Evolutionary conservation across 352 stramenopile genomes (phyloP).

Genomic region (Thalassiosira ordinaria): DNA sequence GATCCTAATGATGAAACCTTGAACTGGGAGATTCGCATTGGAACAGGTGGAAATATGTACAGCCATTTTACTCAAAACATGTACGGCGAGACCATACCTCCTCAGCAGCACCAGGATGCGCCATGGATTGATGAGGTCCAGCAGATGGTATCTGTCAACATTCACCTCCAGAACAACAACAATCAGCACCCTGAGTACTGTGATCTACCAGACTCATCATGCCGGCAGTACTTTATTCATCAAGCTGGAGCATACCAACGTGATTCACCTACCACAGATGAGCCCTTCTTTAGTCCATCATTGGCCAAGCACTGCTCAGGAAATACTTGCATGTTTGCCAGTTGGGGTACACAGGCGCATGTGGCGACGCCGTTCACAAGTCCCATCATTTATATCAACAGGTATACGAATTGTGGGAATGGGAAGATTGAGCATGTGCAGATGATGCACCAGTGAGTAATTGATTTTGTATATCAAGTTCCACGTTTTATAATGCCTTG

Average conservation of each 20-base stretch:
- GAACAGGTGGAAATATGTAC: constrained; percentile 56
- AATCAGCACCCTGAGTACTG: too few relatives aligned
- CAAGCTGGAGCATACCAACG: constrained; percentile 42
- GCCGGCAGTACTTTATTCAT: constrained; percentile 65
- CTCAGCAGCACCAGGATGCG: constrained; percentile 24
- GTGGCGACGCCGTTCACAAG: constrained; percentile 25
- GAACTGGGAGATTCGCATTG: constrained; percentile 43
- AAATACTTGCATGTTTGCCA: constrained; percentile 35
- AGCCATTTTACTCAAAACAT: constrained; percentile 4
- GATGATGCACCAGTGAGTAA: constrained; percentile 19
- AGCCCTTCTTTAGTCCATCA: constrained; percentile 6
- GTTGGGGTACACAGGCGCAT: constrained; percentile 47
- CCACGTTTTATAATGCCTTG: too few relatives aligned
- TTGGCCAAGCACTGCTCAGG: constrained; percentile 19
- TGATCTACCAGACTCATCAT: too few relatives aligned
- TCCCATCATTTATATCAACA: constrained; percentile 45
- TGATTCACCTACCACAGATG: constrained; percentile 13
- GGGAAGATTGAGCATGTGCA: constrained; percentile 50
- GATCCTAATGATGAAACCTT: background rate
- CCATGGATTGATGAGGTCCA: constrained; percentile 53
- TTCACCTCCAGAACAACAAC: too few relatives aligned
- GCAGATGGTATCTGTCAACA: constrained; percentile 43
- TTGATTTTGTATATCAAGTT: background rate
- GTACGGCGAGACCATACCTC: constrained; percentile 46
- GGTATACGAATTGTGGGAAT: constrained; percentile 46